Evolutionary conservation across 768 basidiomycete species (phyloP), one percentile per base, ranked within the genome.

Genomic region (Boletellus emodensis): DNA sequence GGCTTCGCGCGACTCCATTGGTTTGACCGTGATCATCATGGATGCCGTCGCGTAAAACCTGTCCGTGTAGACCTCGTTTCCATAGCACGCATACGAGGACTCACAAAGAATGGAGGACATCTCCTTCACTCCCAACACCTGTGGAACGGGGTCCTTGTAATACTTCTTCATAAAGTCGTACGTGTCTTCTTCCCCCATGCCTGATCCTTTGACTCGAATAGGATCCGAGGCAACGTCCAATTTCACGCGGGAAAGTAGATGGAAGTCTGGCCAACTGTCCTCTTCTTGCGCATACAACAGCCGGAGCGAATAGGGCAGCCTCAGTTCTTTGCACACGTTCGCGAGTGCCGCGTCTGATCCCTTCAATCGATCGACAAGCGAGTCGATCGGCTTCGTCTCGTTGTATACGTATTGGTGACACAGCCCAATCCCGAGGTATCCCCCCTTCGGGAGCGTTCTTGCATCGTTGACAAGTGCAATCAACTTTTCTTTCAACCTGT

Each of bases 361-460:
- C 35, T 56, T 50, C 10, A 53, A 41, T 12, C 28, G 28, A 17
- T 43, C 41, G 9, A 53, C 9, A 4, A 40, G 44, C 12, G 42
- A 40, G 15, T 36, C 35, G 26, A 35, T 43, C 3, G 35, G 51
- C 30, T 49, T 53, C 3, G 17, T 38, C 13, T 42, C 28, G 22
- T 41, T 44, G 24, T 34, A 46, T 10, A 17, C 40, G 43, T 76
- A 75, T 24, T 61, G 53, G 49, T 73, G 64, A 3, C 55, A 47
- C 6, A 75, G 64, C 0, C 69, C 70, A 38, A 72, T 71, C 2
- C 66, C 71, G 11, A 76, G 51, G 13, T 61, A 56, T 6, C 70
- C 71, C 3, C 72, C 40, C 6, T 55, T 28, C 0, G 68, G 67
- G 11, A 72, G 56, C 40, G 71, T 66, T 1, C 35, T 22, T 1